These are phyloP conservation scores for Xylaria scruposa DNA, from an alignment of 495 filamentous ascomycete genomes.

Conservation along the genomic window DNA sequence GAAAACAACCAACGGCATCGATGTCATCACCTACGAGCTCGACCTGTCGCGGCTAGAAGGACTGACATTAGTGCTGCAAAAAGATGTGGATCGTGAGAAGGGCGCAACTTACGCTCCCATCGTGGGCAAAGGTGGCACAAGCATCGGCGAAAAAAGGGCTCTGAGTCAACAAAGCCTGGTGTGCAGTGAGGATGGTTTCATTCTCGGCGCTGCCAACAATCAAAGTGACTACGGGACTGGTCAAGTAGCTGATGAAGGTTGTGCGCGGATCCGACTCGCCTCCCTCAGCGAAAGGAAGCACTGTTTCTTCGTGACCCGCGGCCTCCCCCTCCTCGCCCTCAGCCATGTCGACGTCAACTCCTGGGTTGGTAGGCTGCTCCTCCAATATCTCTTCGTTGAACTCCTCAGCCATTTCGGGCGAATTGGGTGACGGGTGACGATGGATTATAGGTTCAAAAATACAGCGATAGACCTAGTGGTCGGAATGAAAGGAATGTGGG, in stretches of 20 bases:
- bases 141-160: constrained; percentile 76
- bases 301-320: constrained; percentile 33
- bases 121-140: constrained; percentile 63
- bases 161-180: constrained; percentile 75
- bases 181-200: constrained; percentile 72
- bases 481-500: neutral
- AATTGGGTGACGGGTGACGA: neutral
- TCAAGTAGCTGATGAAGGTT: constrained; percentile 66
- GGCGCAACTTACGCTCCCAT: constrained; percentile 50
- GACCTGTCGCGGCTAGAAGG: constrained; percentile 65
- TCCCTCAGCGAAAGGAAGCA: constrained; percentile 53
- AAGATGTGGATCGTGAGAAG: neutral
- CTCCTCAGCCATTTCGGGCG: constrained; percentile 47
- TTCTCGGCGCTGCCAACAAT: constrained; percentile 69
- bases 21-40: constrained; percentile 73
- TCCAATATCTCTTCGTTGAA: constrained; percentile 46
- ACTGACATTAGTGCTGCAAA: constrained; percentile 13
- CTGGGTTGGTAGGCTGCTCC: constrained; percentile 45
- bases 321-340: constrained; percentile 42
- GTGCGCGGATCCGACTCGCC: constrained; percentile 49
- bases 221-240: constrained; percentile 80
- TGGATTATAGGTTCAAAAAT: neutral
- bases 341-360: constrained; percentile 59
- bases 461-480: neutral
- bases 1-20: constrained; percentile 83